Evolutionary conservation across 23 red algal genomes (phyloP).

Genomic region (Cyanidium caldarium): DNA sequence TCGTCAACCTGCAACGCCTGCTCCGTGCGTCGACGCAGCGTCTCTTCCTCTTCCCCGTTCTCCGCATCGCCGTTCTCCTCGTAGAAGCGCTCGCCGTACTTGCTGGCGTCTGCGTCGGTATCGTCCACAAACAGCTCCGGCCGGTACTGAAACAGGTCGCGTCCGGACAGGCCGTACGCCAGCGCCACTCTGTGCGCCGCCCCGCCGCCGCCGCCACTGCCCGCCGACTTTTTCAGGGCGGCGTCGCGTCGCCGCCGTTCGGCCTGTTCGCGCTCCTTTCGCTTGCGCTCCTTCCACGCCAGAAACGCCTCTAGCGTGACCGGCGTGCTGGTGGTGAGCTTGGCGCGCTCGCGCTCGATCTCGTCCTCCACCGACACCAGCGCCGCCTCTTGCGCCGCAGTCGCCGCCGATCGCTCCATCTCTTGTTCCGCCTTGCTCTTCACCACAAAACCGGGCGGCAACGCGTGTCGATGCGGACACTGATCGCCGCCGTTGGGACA

Average conservation of each 20-base stretch:
- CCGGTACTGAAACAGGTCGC: constrained; percentile 58
- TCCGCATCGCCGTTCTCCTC: too few species aligned
- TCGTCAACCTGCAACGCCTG: too few species aligned
- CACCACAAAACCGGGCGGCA: constrained; percentile 4
- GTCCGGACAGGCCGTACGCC: constrained; percentile 57
- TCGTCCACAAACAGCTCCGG: constrained; percentile 91
- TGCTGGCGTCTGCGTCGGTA: constrained; percentile 51
- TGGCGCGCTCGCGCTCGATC: constrained; percentile 76
- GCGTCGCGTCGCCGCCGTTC: not conserved
- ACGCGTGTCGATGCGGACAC: not conserved
- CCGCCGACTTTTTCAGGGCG: constrained; percentile 4
- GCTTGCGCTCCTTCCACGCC: constrained; percentile 55
- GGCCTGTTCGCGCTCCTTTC: constrained; percentile 12
- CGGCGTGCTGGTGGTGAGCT: constrained; percentile 50
- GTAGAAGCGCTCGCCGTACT: constrained; percentile 18
- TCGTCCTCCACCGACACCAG: constrained; percentile 79
- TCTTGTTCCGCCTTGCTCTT: constrained; percentile 51
- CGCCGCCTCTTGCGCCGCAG: constrained; percentile 55
- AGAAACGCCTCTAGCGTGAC: constrained; percentile 78
- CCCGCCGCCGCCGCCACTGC: constrained; percentile 22
- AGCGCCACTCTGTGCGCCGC: constrained; percentile 22
- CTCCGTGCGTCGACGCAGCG: too few species aligned
- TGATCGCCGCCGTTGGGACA: not conserved
- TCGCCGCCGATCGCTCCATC: constrained; percentile 26
- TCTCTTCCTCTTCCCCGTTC: too few species aligned